Base-by-base conservation (phyloP, 176 grass and related monocot genomes). In the Ananas comosus region DNA sequence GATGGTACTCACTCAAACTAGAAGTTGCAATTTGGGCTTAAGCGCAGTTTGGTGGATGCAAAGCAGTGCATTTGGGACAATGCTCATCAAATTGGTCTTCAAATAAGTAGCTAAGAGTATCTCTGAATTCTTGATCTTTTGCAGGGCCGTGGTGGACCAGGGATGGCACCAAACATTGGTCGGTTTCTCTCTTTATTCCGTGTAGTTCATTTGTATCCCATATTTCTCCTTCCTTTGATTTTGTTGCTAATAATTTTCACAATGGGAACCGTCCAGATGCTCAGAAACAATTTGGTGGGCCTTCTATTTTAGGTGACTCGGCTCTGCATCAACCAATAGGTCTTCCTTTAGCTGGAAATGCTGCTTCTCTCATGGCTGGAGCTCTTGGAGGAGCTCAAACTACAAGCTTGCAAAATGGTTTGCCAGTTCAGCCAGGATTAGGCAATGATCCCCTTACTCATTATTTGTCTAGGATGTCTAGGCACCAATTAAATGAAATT, bases 91-190 rank as follows among this genome's bases (percentile, higher is more conserved):
- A 42, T 42, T 67, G 47, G n/a, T 47, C 29, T 67, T 67, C 12
- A 47, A 14, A 13, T 23, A 28, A 16, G 64, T 19, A 54, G 13
- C 4, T 19, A 61, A 18, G 22, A 18, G 3, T 19, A 21, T 61
- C 11, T 61, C 56, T 61, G 16, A 61, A 50, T 50, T 51, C 23
- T 65, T 68, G 50, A 69, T 18, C 24, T 78, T 63, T 93, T 97
- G 29, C 80, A 99, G 95, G 87, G 95, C 73, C 90, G 90, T 80
- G 95, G 95, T 72, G 95, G 95, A 88, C 95, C 95, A 66, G 95
- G 95, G 48, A 87, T 91, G 78, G 50, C 80, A 85, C 80, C 89
- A 83, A 88, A 33, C 66, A 73, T 73, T 81, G 94, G 86, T 87
- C 75, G 68, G 78, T 69, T 63, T 66, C 68, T 70, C 18, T 49